A percentile compares a stretch with the other conserved stretches of the same genome.
Conservation (phyloP, 805 yeast species). For the Sugiyamaella valdiviana region DNA sequence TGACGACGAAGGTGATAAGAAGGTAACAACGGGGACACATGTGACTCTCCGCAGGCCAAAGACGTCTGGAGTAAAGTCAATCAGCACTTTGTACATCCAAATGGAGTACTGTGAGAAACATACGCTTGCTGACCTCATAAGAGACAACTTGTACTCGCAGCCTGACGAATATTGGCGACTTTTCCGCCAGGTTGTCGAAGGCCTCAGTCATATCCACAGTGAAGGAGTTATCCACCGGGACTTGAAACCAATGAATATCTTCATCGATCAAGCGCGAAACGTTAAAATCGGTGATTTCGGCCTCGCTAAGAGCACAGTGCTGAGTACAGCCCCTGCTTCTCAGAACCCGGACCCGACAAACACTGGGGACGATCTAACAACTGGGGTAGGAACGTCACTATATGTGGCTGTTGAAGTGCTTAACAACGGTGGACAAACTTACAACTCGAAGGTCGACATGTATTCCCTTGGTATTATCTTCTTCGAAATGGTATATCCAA, state of each 20-base stretch:
- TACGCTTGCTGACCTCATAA: slow-evolving; percentile 76
- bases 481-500: slow-evolving; percentile 85
- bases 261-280: slow-evolving; percentile 83
- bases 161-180: slow-evolving; percentile 85
- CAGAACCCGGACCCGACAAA: slow-evolving; percentile 4
- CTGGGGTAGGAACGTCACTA: slow-evolving; percentile 89
- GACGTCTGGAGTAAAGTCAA: slow-evolving; percentile 18
- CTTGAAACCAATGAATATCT: slow-evolving; percentile 90
- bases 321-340: slow-evolving; percentile 7
- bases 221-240: slow-evolving; percentile 95
- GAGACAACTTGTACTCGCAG: slow-evolving; percentile 63
- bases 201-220: slow-evolving; percentile 81
- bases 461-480: slow-evolving; percentile 91
- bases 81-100: slow-evolving; percentile 82
- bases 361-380: slow-evolving; percentile 65
- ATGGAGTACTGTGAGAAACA: slow-evolving; percentile 98
- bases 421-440: slow-evolving; percentile 32
- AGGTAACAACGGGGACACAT: not conserved
- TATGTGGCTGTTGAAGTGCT: slow-evolving; percentile 89
- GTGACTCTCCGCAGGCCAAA: too few relatives aligned
- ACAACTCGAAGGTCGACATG: slow-evolving; percentile 92
- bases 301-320: slow-evolving; percentile 63
- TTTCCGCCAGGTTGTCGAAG: slow-evolving; percentile 81
- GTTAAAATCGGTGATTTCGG: slow-evolving; percentile 97
- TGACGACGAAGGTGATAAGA: slow-evolving; percentile 8